Evolutionary conservation across 495 filamentous ascomycete species (phyloP), one percentile per base, ranked within the genome.

Genomic region (Tuber microsphaerosporum): DNA sequence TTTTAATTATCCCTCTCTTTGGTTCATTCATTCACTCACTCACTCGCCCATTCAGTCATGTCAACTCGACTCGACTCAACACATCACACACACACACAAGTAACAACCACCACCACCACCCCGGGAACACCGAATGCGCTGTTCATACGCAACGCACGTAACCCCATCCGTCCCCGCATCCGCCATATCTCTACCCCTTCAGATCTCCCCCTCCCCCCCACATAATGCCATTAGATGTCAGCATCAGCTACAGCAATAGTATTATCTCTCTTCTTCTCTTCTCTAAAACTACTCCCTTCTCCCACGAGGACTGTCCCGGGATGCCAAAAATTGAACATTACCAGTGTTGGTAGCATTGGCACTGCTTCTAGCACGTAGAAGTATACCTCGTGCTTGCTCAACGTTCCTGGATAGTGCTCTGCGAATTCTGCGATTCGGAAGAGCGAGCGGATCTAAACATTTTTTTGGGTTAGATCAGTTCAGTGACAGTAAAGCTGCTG

Each of bases 111-210:
- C 46, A 56, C 46, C 26, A n/a, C n/a, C 71, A 45, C 51, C 45
- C 42, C 71, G 41, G 65, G 71, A 43, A 74, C 22, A 71, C 68
- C 68, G 51, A 74, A 75, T 78, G 77, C 76, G 76, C 75, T 79
- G 77, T 79, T 75, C 77, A 79, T 51, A 71, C 71, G 78, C 76
- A 77, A 73, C 76, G 77, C 77, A 79, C 77, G 70, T 70, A 79
- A 78, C 77, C 76, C 77, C 76, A 45, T 73, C 77, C 72, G 77
- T 78, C 77, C 76, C 77, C 77, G 75, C 76, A 79, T 79, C 76
- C 76, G 41, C 74, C 70, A 76, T 76, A 73, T 72, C 76, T 75
- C 70, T 65, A 51, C 71, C 77, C 75, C 51, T 77, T 56, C 46
- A 61, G 77, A 65, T 77, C 77, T 71, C 75, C 56, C 76, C 42